Evolutionary conservation across 129 eudicot species (phyloP).

Genomic region (Centella asiatica): DNA sequence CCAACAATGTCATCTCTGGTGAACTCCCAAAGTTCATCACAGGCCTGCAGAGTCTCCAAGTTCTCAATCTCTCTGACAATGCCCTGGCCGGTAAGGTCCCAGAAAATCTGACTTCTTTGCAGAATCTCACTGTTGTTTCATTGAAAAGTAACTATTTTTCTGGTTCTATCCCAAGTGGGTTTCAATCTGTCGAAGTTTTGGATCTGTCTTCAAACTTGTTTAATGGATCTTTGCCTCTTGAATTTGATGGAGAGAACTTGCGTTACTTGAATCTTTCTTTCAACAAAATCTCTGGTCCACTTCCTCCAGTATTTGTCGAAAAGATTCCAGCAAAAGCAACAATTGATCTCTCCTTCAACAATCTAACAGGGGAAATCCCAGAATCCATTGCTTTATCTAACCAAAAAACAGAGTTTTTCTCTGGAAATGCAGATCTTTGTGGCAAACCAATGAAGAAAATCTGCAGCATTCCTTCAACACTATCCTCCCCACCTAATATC

Average conservation of each 20-base stretch:
- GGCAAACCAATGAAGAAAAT: constrained; percentile 61
- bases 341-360: constrained; percentile 69
- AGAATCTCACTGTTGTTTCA: constrained; percentile 47
- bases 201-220: constrained; percentile 66
- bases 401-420: constrained; percentile 44
- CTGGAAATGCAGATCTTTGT: constrained; percentile 62
- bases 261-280: constrained; percentile 61
- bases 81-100: constrained; percentile 61
- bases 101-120: constrained; percentile 27
- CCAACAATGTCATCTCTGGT: constrained; percentile 65
- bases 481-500: constrained; percentile 49
- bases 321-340: constrained; percentile 43
- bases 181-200: constrained; percentile 34
- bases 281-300: constrained; percentile 51
- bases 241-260: constrained; percentile 49
- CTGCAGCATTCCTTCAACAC: constrained; percentile 64
- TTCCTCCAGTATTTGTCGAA: constrained; percentile 31
- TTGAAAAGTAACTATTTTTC: constrained; percentile 51
- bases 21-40: constrained; percentile 32
- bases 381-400: constrained; percentile 22
- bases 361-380: constrained; percentile 68
- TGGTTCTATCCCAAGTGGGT: constrained; percentile 50
- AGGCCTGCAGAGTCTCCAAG: constrained; percentile 15
- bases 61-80: constrained; percentile 59
- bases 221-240: constrained; percentile 46